Evolutionary conservation across 495 filamentous ascomycete species (phyloP).

Genomic region (Oleoguttula mirabilis): DNA sequence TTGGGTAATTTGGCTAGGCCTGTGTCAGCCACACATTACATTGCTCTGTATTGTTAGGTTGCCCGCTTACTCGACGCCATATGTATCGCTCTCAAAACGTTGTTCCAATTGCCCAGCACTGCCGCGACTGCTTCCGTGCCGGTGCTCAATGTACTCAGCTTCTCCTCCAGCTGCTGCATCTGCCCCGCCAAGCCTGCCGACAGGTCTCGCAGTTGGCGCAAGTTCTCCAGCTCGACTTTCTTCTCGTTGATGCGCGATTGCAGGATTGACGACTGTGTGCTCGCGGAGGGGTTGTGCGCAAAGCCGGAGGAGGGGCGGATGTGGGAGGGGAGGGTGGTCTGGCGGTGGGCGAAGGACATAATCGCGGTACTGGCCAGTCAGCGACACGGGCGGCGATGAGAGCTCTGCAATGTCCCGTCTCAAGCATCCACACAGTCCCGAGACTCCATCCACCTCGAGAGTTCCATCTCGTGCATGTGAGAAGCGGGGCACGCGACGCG

Average conservation of each 20-base stretch:
- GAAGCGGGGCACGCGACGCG: no score
- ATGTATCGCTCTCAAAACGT: slow-evolving; percentile 81
- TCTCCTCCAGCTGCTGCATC: slow-evolving; percentile 83
- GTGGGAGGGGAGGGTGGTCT: slow-evolving; percentile 42
- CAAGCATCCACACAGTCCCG: no score
- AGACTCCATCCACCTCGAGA: no score
- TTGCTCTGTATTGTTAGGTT: not conserved
- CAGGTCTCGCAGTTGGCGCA: slow-evolving; percentile 76
- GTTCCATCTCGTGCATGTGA: no score
- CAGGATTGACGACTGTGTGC: slow-evolving; percentile 67
- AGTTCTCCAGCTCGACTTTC: slow-evolving; percentile 79
- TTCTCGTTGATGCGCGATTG: slow-evolving; percentile 83
- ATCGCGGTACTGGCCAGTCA: no score
- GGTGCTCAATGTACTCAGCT: slow-evolving; percentile 74
- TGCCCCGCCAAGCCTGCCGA: slow-evolving; percentile 76
- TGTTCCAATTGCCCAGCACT: slow-evolving; percentile 92
- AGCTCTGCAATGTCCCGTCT: no score
- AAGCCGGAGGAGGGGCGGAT: slow-evolving; percentile 49
- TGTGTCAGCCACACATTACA: not conserved
- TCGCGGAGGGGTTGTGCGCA: slow-evolving; percentile 33
- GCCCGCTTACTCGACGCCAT: slow-evolving; percentile 80
- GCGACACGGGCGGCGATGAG: no score
- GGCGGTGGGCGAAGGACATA: slow-evolving; percentile 50
- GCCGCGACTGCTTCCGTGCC: slow-evolving; percentile 92
- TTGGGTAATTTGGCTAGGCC: slow-evolving; percentile 45